A percentile compares a stretch with the other conserved stretches of the same genome.
phyloP scores from a whole-genome alignment of 2,329 filamentous ascomycete genomes.

The Botrytis pseudocinerea region DNA sequence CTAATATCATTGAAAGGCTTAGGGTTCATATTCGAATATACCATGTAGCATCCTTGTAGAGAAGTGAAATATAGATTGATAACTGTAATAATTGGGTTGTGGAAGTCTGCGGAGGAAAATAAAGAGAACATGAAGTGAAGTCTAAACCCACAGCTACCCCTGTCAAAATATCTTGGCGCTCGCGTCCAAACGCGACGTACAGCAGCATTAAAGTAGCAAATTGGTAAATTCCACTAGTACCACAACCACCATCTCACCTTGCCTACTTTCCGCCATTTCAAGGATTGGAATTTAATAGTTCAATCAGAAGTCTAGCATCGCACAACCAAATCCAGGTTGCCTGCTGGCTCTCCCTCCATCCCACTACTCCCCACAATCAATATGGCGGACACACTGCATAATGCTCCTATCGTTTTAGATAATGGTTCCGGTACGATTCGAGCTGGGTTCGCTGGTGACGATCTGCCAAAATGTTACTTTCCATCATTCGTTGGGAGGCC shows the following conservation, averaged over 20 bases:
- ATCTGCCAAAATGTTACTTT: conserved; percentile 94
- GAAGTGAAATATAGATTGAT: not conserved
- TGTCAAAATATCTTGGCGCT: conserved; percentile 23
- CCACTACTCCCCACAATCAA: not conserved
- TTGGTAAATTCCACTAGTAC: conserved; percentile 5
- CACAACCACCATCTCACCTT: conserved; percentile 4
- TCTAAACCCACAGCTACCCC: conserved; percentile 20
- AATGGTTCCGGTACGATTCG: conserved; percentile 98
- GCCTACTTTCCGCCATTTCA: conserved; percentile 1
- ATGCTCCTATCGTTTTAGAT: conserved; percentile 97
- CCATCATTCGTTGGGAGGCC: conserved; percentile 95
- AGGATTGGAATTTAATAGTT: not conserved
- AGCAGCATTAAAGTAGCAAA: not conserved
- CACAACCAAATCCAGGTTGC: not conserved
- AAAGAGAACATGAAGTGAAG: not conserved
- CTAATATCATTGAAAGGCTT: not conserved
- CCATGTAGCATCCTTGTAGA: not conserved
- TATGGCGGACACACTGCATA: conserved; percentile 78
- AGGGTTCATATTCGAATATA: not conserved
- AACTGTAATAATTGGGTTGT: not conserved
- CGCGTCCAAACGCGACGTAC: conserved; percentile 18
- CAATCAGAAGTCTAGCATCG: not conserved
- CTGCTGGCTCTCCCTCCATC: not conserved
- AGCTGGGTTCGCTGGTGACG: conserved; percentile 94
- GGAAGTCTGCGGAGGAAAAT: not conserved